Evolutionary conservation across 768 basidiomycete species (phyloP), one percentile per base, ranked within the genome.

Genomic region (Leucocoprinus sp.): DNA sequence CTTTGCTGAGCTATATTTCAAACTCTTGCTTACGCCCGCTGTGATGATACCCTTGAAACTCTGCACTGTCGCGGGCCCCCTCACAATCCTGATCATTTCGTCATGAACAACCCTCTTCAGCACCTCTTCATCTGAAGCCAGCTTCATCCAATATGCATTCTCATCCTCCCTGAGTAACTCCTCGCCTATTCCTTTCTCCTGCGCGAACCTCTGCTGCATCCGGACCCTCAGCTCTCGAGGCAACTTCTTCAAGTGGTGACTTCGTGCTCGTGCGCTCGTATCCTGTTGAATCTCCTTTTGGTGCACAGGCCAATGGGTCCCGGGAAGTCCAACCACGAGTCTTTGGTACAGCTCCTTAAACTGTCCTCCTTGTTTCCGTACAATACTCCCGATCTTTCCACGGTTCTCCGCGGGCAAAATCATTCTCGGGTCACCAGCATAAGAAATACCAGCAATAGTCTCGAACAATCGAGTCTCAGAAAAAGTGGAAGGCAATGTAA

Each of bases 341-440:
- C 82, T 75, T 59, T 81, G 79, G 69, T 98, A 98, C 48, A 98
- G 66, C 58, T 87, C 86, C 48, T 78, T 76, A 65, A 98, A 98
- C 61, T 93, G 89, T 14, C 74, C 72, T 14, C 72, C 70, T 66
- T 96, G 90, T 41, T 79, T 80, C 45, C 71, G 68, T 33, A 98
- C 93, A 54, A 99, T 97, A 63, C 97, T 98, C 37, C 68, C 68
- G n/a, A 99, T 84, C 67, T 99, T 99, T 50, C 78, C 72, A 22
- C 93, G 82, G 65, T 98, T 96, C 72, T 99, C 96, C 0, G 82
- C 92, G 1, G 93, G 93, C 4, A 93, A 76, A 37, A 86, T 54
- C 96, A 99, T 99, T 36, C 96, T 80, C 24, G 90, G 89, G 59
- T 99, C 93, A 15, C 93, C 93, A 33, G 64, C 64, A 57, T 99